These are phyloP conservation scores for Thermoascus crustaceus DNA, from an alignment of 2,329 filamentous ascomycete genomes.

Conservation along the genomic window DNA sequence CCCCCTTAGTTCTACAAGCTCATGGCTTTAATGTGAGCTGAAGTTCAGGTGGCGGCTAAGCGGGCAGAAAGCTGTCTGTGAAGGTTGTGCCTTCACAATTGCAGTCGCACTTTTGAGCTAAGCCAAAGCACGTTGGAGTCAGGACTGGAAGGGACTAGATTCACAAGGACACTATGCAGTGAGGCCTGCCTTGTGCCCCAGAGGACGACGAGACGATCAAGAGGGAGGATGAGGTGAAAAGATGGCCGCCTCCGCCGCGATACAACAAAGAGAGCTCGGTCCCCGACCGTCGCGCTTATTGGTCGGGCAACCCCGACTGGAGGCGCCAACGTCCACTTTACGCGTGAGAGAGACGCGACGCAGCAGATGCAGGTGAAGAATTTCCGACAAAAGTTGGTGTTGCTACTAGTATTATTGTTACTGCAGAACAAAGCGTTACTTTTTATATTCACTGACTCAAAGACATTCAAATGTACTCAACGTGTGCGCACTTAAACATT, in stretches of 20 bases:
- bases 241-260: not conserved
- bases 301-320: not conserved
- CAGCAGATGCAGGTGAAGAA: too few relatives aligned
- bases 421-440: too few relatives aligned
- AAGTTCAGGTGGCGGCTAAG: not conserved
- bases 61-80: not conserved
- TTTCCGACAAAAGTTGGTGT: too few relatives aligned
- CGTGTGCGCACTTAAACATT: too few relatives aligned
- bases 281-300: not conserved
- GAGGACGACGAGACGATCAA: not conserved
- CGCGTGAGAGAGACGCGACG: not conserved
- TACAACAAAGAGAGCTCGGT: slow-evolving; percentile 1
- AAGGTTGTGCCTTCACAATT: too few relatives aligned
- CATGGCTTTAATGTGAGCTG: not conserved
- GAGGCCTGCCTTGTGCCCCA: not conserved
- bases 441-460: too few relatives aligned
- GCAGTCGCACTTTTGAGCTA: too few relatives aligned
- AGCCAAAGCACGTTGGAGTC: too few relatives aligned
- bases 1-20: not conserved
- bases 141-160: too few relatives aligned
- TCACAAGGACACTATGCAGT: not conserved
- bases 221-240: not conserved
- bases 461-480: too few relatives aligned
- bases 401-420: too few relatives aligned
- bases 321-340: slow-evolving; percentile 1